Conservation (phyloP, 257 asterid species). For the Rehmannia glutinosa region DNA sequence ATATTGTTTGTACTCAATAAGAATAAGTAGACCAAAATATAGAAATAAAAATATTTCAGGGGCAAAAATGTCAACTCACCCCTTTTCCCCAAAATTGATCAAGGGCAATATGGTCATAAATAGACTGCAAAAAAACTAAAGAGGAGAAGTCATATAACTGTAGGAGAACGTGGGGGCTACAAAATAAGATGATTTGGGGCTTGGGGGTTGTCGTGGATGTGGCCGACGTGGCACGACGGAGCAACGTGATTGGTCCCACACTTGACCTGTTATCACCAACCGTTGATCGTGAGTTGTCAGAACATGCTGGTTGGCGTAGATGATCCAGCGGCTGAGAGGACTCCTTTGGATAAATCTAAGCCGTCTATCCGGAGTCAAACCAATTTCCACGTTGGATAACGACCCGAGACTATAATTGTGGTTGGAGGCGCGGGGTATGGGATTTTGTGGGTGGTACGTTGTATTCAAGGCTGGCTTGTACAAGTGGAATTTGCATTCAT, state of each 20-base stretch:
- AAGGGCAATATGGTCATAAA: conserved; percentile 34
- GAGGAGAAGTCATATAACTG: conserved; percentile 16
- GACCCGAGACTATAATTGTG: conserved; percentile 20
- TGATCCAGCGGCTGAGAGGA: conserved; percentile 26
- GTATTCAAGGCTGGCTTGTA: conserved; percentile 35
- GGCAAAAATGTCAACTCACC: not conserved
- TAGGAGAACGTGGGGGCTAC: conserved; percentile 50
- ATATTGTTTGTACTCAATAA: not conserved
- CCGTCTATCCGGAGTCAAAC: conserved; percentile 33
- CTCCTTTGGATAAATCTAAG: not conserved
- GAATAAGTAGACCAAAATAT: not conserved
- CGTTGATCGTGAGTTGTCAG: conserved; percentile 48
- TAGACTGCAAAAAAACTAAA: not conserved
- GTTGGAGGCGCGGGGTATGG: conserved; percentile 26
- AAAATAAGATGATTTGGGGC: conserved; percentile 10
- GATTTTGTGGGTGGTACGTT: conserved; percentile 42
- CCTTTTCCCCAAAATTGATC: not conserved
- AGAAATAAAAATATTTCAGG: not conserved
- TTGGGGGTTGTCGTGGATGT: conserved; percentile 25
- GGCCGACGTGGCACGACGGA: conserved; percentile 55
- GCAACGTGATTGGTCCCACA: conserved; percentile 61
- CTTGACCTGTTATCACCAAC: conserved; percentile 47
- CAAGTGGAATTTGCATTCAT: conserved; percentile 18
- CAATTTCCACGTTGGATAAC: conserved; percentile 19
- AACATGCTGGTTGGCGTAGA: conserved; percentile 24